Base-by-base conservation (phyloP, 2,329 filamentous ascomycete genomes). In the Celoporthe dispersa region DNA sequence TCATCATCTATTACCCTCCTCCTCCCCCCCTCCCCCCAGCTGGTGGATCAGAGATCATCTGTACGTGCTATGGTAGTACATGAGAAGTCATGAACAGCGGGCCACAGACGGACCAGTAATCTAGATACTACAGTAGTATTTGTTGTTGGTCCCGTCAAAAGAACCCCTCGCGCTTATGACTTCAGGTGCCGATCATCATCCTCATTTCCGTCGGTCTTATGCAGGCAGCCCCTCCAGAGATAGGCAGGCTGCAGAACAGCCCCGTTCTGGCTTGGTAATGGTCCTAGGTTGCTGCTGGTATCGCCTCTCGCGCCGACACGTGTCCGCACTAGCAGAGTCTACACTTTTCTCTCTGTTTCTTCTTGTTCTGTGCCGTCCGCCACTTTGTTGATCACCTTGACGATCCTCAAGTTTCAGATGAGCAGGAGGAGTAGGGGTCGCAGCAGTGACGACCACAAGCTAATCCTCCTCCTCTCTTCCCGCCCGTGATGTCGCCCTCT, bases 391-490 rank as follows among this genome's bases (percentile, higher is more conserved):
- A 28, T 63, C 60, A 16, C 44, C 12, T 63, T 63, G 37, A 63
- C 60, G 35, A 63, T n/a, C 33, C 60, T 37, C 22, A 39, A 44
- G 60, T 63, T 63, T 63, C 60, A 63, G 60, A n/a, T 41, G 39
- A 41, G 11, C 33, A 59, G 31, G 16, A 57, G 53, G 31, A 35
- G 31, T 3, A 37, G 7, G 60, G 60, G 35, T 12, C 60, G 60
- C 60, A 63, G 35, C 25, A 63, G 12, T 41, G n/a, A 28, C 60
- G 60, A 28, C 60, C 37, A 22, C 60, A 63, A n/a, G 35, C 35
- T 48, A 37, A 63, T 63, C 60, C 37, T 28, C 19, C 35, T 14
- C 19, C 6, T 37, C 33, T 8, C 11, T 4, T 12, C 33, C 55
- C 25, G 22, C 44, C 28, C 53, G 25, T 57, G 53, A 31, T 31